These are phyloP conservation scores for Helianthus tuberosus DNA, from an alignment of 129 eudicot species.

Conservation along the genomic window DNA sequence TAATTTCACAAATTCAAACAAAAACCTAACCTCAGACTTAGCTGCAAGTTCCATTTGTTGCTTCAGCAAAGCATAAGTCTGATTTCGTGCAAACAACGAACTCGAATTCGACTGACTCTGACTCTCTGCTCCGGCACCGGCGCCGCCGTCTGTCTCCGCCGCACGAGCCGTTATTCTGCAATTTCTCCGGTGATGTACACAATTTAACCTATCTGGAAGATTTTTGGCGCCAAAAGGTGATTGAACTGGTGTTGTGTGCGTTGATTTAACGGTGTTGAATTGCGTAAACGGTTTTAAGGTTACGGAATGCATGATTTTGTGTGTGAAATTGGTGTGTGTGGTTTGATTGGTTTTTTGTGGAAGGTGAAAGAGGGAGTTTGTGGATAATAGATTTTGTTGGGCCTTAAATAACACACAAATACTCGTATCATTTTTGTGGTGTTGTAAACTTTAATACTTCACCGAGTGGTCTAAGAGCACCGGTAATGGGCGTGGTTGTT, in stretches of 20 bases:
- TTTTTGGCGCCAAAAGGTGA: conserved; percentile 25
- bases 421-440: neutral
- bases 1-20: neutral
- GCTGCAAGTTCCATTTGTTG: conserved; percentile 97
- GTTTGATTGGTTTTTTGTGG: neutral
- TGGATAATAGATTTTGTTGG: conserved; percentile 28
- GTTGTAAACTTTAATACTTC: too few relatives aligned
- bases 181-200: conserved; percentile 24
- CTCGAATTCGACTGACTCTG: conserved; percentile 40
- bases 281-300: conserved; percentile 49
- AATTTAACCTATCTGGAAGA: conserved; percentile 31
- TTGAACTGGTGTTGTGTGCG: conserved; percentile 39
- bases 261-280: conserved; percentile 32
- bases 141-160: conserved; percentile 46
- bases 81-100: conserved; percentile 63
- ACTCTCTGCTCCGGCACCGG: conserved; percentile 48
- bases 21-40: conserved; percentile 73
- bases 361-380: neutral
- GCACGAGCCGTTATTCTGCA: conserved; percentile 58
- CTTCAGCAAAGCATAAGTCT: conserved; percentile 79
- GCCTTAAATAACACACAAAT: conserved; percentile 4
- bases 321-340: neutral
- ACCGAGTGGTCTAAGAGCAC: too few relatives aligned
- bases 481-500: too few relatives aligned
- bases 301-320: conserved; percentile 53